Evolutionary conservation across 306 rosid genomes (phyloP).

Genomic region (Phaseolus lunatus): DNA sequence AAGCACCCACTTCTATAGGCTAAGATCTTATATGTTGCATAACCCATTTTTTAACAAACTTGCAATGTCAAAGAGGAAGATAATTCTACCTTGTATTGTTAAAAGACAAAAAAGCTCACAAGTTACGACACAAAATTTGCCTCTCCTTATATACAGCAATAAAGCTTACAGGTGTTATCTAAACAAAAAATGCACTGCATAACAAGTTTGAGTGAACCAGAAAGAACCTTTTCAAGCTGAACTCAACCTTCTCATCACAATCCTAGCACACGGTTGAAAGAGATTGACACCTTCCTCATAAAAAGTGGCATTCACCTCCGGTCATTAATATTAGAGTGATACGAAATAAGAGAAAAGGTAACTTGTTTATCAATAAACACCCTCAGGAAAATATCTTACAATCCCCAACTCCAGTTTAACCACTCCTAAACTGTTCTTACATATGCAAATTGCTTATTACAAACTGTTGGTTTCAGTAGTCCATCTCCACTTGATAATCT

Average conservation of each 20-base stretch:
- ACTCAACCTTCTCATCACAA: not conserved
- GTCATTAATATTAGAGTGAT: not conserved
- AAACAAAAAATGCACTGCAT: not conserved
- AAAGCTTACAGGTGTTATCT: not conserved
- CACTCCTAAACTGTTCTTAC: not conserved
- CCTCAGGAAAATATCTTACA: slow-evolving; percentile 2
- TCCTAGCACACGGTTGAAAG: not conserved
- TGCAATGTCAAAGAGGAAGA: not conserved
- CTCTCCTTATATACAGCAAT: not conserved
- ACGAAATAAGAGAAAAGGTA: not conserved
- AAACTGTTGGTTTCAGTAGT: not conserved
- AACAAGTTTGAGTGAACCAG: not conserved
- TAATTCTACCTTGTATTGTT: not conserved
- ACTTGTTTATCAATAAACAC: not conserved
- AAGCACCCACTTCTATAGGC: too few relatives aligned
- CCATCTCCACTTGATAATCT: not conserved
- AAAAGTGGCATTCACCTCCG: not conserved
- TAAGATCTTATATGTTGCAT: not conserved
- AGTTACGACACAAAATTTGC: not conserved
- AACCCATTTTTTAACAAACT: not conserved
- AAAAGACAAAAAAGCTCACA: not conserved
- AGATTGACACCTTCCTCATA: not conserved
- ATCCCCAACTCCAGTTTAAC: not conserved
- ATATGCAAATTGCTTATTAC: not conserved
- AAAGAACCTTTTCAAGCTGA: not conserved